Conservation (phyloP, 768 basidiomycete genomes). For the Rhizopogon sp. region DNA sequence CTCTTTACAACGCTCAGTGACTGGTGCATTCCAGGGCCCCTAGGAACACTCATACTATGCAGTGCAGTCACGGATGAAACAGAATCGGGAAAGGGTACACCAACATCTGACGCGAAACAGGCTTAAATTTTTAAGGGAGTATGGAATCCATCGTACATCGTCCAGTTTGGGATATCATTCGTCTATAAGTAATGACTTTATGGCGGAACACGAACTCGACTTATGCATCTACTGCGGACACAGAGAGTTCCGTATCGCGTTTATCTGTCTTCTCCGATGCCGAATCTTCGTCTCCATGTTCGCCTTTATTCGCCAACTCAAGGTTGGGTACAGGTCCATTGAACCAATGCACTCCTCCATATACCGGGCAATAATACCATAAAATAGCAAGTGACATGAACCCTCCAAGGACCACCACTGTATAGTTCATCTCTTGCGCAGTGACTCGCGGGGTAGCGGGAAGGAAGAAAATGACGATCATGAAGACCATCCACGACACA, state of each 20-base stretch:
- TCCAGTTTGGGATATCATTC: neutral
- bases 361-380: constrained; percentile 11
- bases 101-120: neutral
- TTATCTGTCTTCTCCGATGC: neutral
- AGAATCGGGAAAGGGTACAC: neutral
- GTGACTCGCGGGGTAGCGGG: constrained; percentile 22
- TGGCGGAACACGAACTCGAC: neutral
- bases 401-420: constrained; percentile 29
- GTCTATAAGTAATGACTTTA: neutral
- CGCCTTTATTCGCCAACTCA: neutral
- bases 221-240: constrained; percentile 27
- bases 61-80: neutral
- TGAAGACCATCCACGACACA: constrained; percentile 32
- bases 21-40: constrained; percentile 16
- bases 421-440: constrained; percentile 34
- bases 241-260: constrained; percentile 7
- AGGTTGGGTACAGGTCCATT: constrained; percentile 19
- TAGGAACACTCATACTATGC: constrained; percentile 2
- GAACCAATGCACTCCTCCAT: constrained; percentile 24
- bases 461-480: constrained; percentile 28
- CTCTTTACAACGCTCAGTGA: constrained; percentile 33
- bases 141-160: no score
- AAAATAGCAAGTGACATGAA: constrained; percentile 16
- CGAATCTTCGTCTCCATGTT: neutral
- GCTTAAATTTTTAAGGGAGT: neutral